Conservation (phyloP, 148 eudicot species). For the Rheum nobile region DNA sequence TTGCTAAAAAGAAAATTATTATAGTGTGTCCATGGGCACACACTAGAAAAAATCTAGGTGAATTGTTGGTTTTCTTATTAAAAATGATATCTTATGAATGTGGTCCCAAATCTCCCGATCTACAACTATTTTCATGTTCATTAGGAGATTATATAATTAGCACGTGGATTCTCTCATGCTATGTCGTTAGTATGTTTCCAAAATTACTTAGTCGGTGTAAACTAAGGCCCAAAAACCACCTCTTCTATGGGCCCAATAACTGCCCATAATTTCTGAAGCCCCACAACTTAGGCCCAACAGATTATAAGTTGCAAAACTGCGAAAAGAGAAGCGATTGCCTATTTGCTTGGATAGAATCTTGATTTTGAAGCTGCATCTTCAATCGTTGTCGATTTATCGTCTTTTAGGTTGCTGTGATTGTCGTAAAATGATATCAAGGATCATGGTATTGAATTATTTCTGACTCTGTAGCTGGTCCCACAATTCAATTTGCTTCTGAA, state of each 20-base stretch:
- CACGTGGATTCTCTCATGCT: conserved; percentile 1
- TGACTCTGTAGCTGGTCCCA: not conserved
- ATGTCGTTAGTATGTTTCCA: not conserved
- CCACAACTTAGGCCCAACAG: not conserved
- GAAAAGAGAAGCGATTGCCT: not conserved
- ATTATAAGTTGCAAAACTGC: not conserved
- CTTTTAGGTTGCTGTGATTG: not conserved
- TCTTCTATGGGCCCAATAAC: not conserved
- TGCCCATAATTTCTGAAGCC: not conserved
- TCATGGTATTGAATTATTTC: not conserved
- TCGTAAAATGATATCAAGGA: not conserved
- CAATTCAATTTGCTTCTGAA: not conserved
- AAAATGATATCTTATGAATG: not conserved
- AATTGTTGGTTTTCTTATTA: too few relatives aligned
- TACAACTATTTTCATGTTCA: not conserved
- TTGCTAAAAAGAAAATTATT: too few relatives aligned
- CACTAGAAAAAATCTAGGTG: too few relatives aligned
- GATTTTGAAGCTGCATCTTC: not conserved
- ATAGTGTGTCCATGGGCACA: too few relatives aligned
- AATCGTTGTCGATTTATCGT: not conserved
- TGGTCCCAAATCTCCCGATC: not conserved
- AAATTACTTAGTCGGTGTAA: not conserved
- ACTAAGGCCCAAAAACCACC: not conserved
- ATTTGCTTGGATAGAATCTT: not conserved
- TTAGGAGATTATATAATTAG: not conserved